These are phyloP conservation scores for Rhizodiscina lignyota DNA, from an alignment of 495 filamentous ascomycete species.

Conservation along the genomic window DNA sequence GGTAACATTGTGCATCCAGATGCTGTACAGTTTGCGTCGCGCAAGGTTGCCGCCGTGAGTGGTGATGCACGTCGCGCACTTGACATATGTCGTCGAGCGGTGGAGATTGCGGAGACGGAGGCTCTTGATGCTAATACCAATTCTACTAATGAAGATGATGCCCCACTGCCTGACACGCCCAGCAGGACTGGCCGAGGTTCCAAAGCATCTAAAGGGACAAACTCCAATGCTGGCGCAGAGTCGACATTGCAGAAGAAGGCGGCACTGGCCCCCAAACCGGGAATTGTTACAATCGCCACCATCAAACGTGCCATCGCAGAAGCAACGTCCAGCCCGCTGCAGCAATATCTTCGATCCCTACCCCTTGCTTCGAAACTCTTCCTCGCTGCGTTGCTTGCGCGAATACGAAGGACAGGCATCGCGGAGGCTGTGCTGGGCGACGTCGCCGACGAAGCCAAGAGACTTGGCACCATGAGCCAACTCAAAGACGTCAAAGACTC, in stretches of 20 bases:
- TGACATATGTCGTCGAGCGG: slow-evolving; percentile 89
- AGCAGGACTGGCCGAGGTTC: slow-evolving; percentile 23
- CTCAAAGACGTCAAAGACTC: slow-evolving; percentile 16
- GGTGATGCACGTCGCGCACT: slow-evolving; percentile 86
- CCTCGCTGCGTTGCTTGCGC: slow-evolving; percentile 60
- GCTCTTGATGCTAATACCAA: slow-evolving; percentile 8
- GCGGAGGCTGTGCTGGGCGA: slow-evolving; percentile 81
- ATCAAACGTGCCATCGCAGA: slow-evolving; percentile 90
- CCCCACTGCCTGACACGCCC: slow-evolving; percentile 22
- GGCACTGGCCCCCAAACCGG: slow-evolving; percentile 7
- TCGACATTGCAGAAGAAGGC: slow-evolving; percentile 9
- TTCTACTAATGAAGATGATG: slow-evolving; percentile 18
- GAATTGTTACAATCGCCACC: slow-evolving; percentile 75
- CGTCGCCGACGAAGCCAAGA: slow-evolving; percentile 74
- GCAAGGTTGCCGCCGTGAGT: slow-evolving; percentile 92
- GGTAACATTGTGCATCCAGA: slow-evolving; percentile 85
- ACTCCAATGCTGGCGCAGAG: slow-evolving; percentile 5
- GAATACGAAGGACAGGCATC: slow-evolving; percentile 67
- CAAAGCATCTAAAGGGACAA: background rate
- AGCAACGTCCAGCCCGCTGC: slow-evolving; percentile 79
- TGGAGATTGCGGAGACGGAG: slow-evolving; percentile 83
- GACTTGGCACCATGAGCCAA: slow-evolving; percentile 48
- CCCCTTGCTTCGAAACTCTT: slow-evolving; percentile 73
- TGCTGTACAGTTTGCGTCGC: slow-evolving; percentile 86
- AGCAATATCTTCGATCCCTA: slow-evolving; percentile 67